Evolutionary conservation across 2,329 filamentous ascomycete genomes (phyloP).

Genomic region (Allantophomopsis cytisporea): DNA sequence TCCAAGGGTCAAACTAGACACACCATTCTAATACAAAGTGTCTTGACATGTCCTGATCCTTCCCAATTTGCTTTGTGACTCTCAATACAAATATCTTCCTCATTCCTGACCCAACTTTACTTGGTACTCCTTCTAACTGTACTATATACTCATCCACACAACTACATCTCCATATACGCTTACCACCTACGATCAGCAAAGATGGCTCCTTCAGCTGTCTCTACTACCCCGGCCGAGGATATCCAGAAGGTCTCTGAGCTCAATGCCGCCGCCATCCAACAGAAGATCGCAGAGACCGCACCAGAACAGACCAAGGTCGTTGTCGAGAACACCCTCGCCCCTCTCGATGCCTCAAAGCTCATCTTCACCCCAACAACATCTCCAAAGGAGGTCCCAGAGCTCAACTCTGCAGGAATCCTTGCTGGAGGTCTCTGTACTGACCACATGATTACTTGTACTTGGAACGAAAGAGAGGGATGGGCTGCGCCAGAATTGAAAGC

Average conservation of each 20-base stretch:
- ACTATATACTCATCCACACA: too few species aligned
- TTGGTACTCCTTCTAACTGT: too few species aligned
- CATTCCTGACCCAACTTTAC: too few species aligned
- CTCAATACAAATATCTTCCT: too few species aligned
- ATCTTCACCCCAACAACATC: constrained; percentile 35
- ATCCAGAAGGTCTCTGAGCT: constrained; percentile 34
- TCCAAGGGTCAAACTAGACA: too few species aligned
- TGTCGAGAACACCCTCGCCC: constrained; percentile 5
- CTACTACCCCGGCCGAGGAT: constrained; percentile 22
- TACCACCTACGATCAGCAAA: not conserved
- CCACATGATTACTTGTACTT: constrained; percentile 70
- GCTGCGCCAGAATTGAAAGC: constrained; percentile 58
- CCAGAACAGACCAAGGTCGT: not conserved
- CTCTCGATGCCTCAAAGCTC: constrained; percentile 47
- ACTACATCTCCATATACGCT: not conserved
- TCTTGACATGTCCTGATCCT: too few species aligned
- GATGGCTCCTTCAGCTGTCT: constrained; percentile 33
- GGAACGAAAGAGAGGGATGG: constrained; percentile 58
- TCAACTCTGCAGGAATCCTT: constrained; percentile 11
- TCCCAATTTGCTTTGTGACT: too few species aligned
- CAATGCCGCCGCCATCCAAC: constrained; percentile 34
- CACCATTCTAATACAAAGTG: too few species aligned
- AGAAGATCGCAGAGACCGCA: constrained; percentile 25
- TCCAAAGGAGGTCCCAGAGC: constrained; percentile 35
- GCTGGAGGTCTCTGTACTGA: constrained; percentile 43